phyloP scores from a whole-genome alignment of 2,329 filamentous ascomycete genomes.

The Penicillium sp. region DNA sequence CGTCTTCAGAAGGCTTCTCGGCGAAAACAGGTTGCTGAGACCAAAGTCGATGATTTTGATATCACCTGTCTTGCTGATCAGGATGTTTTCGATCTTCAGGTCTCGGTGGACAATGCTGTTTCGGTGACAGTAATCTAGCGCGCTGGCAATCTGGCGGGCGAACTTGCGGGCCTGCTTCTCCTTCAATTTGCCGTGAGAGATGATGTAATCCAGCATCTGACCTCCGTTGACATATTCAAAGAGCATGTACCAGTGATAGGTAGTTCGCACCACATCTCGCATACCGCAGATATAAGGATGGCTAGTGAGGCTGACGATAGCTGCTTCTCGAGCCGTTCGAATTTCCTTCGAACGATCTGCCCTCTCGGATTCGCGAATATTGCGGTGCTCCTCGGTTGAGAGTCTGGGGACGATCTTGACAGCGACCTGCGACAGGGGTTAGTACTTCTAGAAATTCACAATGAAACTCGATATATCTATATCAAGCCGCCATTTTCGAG shows the following conservation, averaged over 20 bases:
- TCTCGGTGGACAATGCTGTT: conserved; percentile 98
- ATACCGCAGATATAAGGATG: conserved; percentile 96
- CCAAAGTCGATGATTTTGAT: conserved; percentile 99
- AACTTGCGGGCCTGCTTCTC: conserved; percentile 98
- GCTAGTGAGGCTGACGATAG: conserved; percentile 89
- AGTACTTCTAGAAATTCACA: not conserved
- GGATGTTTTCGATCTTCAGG: conserved; percentile 97
- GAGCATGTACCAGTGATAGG: conserved; percentile 99
- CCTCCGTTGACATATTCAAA: conserved; percentile 99
- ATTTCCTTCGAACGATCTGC: conserved; percentile 97
- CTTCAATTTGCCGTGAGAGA: conserved; percentile 94
- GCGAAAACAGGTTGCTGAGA: conserved; percentile 91
- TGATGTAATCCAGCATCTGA: conserved; percentile 99
- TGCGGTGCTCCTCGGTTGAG: conserved; percentile 78
- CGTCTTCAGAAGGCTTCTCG: conserved; percentile 81
- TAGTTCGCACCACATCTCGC: conserved; percentile 90
- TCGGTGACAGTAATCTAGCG: conserved; percentile 93
- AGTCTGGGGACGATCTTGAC: conserved; percentile 95
- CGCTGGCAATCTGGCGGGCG: conserved; percentile 92
- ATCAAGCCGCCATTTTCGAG: not conserved
- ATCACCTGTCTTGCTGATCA: conserved; percentile 97
- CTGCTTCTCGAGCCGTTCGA: conserved; percentile 88
- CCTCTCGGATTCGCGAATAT: conserved; percentile 72
- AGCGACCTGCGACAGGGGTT: conserved; percentile 63
- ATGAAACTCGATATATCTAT: not conserved